Evolutionary conservation across 2,329 filamentous ascomycete species (phyloP).

Genomic region (Aureobasidium sp.): DNA sequence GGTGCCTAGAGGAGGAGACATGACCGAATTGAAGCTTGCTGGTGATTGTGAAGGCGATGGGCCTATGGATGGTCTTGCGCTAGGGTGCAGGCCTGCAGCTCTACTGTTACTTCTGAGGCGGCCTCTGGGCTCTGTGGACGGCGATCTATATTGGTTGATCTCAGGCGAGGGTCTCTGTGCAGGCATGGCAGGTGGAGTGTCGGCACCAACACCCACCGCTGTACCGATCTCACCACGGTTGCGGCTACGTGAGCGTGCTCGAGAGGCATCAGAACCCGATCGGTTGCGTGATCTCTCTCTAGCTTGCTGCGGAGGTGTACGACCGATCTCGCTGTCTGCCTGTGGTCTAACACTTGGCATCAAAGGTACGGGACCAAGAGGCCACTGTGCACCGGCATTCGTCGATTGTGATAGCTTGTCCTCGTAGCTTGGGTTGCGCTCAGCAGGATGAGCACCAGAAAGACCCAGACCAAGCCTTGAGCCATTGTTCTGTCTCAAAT

Average conservation of each 20-base stretch:
- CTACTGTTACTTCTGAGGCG: constrained; percentile 11
- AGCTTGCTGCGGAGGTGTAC: constrained; percentile 6
- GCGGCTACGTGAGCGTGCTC: constrained; percentile 46
- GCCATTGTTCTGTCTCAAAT: constrained; percentile 15
- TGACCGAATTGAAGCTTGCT: neutral
- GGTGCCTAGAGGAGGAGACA: neutral
- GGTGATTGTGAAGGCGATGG: neutral
- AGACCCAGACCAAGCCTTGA: constrained; percentile 39
- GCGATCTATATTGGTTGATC: constrained; percentile 1
- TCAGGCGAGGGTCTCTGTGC: constrained; percentile 20
- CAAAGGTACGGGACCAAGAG: neutral
- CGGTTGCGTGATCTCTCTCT: constrained; percentile 35
- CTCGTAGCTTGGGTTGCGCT: constrained; percentile 1
- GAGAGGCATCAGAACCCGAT: constrained; percentile 45
- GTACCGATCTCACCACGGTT: constrained; percentile 44
- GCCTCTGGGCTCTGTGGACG: neutral
- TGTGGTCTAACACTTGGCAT: constrained; percentile 15
- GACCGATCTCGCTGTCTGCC: constrained; percentile 25
- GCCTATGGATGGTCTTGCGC: neutral
- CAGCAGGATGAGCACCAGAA: neutral
- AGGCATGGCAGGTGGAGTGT: neutral
- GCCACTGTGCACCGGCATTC: constrained; percentile 4
- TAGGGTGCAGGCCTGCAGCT: constrained; percentile 1
- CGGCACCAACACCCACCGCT: constrained; percentile 24
- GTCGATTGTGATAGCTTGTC: neutral